Evolutionary conservation across 306 rosid genomes (phyloP).

Genomic region (Hippophae gyantsensis): DNA sequence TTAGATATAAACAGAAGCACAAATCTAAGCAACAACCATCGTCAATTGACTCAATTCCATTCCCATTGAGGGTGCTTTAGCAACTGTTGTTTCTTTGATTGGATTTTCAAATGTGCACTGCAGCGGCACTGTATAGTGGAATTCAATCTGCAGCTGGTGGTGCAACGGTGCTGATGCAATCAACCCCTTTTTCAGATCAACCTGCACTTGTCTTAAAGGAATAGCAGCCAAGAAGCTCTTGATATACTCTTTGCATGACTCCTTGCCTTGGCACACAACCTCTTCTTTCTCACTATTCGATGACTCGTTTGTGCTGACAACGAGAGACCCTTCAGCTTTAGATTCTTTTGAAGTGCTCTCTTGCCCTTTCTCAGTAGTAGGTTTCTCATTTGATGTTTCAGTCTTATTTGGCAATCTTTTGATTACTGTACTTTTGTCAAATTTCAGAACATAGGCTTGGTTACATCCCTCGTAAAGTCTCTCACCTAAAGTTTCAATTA

Average conservation of each 20-base stretch:
- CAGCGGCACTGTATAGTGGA: slow-evolving; percentile 15
- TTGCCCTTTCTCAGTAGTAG: not conserved
- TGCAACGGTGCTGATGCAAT: slow-evolving; percentile 18
- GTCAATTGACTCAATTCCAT: not conserved
- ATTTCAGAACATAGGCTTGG: slow-evolving; percentile 30
- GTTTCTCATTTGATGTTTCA: slow-evolving; percentile 4
- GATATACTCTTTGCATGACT: slow-evolving; percentile 28
- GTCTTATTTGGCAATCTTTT: slow-evolving; percentile 12
- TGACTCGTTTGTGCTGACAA: slow-evolving; percentile 1
- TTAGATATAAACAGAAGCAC: not conserved
- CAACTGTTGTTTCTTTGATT: not conserved
- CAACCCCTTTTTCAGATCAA: slow-evolving; percentile 26
- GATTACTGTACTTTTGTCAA: slow-evolving; percentile 19
- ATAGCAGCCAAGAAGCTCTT: slow-evolving; percentile 35
- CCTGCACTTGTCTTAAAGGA: slow-evolving; percentile 26
- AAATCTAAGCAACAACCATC: not conserved
- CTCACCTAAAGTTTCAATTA: slow-evolving; percentile 36
- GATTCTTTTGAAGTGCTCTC: slow-evolving; percentile 2
- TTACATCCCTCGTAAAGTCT: slow-evolving; percentile 32
- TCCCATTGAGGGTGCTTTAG: slow-evolving; percentile 8
- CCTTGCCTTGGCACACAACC: slow-evolving; percentile 27
- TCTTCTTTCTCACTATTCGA: slow-evolving; percentile 7
- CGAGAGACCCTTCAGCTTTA: not conserved
- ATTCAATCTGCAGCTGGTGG: slow-evolving; percentile 33
- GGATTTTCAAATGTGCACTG: slow-evolving; percentile 8